Base-by-base conservation (phyloP, 306 rosid genomes). In the Dryas octopetala region DNA sequence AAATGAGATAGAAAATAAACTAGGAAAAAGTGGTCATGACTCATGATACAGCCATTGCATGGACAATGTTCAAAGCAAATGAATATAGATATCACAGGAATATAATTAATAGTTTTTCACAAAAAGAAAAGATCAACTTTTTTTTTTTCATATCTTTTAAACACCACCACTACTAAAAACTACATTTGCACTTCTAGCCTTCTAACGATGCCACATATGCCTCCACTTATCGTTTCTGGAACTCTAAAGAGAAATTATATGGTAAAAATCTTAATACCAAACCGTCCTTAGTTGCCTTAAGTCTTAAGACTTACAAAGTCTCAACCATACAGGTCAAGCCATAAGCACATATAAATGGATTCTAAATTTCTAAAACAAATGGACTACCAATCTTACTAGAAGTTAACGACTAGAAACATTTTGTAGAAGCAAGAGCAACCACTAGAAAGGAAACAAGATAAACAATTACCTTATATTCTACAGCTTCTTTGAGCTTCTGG, bases 401-500 rank as follows among this genome's bases (percentile, higher is more conserved):
- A 23, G 23, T 23, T 23, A 23, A 23, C 26, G 26, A 41, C 76
- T 75, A 38, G 73, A 62, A 75, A 46, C 14, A 72, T 50, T 65
- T 46, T 66, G 66, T 49, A 48, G 78, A 58, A 41, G 49, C 50
- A 54, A 14, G 10, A 66, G 61, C 62, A 52, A 46, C 59, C 58
- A 49, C n/a, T 50, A 14, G 44, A 65, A 68, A 51, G 38, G 58
- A 68, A 72, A 47, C 26, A 44, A 50, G 14, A 51, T 16, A 64
- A 53, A 79, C 38, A 54, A 55, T 19, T 83, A 94, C 98, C 98
- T 95, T 86, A 81, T 78, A 76, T 57, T 92, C 85, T 52, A 86
- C 88, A 76, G 94, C 97, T 78, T 91, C 95, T 83, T 85, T 88
- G 66, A 95, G 95, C 92, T 94, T 95, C 70, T 88, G 76, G 86